Conservation (phyloP, 106 monocot genomes). For the Apostasia shenzhenica region DNA sequence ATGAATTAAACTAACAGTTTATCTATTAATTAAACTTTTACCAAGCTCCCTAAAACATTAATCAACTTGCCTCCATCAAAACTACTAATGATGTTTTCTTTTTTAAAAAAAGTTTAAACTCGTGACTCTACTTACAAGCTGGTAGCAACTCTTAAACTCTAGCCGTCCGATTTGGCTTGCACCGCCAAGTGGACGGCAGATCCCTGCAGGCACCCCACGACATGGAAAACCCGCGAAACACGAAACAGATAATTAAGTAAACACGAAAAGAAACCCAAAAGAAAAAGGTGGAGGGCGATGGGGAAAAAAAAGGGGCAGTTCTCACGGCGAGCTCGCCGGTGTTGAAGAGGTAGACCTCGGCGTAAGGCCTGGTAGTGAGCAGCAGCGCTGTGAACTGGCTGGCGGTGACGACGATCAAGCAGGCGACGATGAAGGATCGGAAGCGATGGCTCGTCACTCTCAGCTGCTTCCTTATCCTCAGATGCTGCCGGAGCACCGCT, state of each 20-base stretch:
- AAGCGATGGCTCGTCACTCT: conserved; percentile 64
- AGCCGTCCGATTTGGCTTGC: too few relatives aligned
- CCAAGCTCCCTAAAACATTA: too few relatives aligned
- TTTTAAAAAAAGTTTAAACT: too few relatives aligned
- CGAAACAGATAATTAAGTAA: background rate
- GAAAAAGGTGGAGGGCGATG: background rate
- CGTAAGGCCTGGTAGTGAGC: conserved; percentile 25
- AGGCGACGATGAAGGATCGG: conserved; percentile 36
- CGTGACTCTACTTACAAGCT: too few relatives aligned
- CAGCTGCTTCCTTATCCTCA: conserved; percentile 57
- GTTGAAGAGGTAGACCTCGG: conserved; percentile 43
- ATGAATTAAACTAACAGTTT: too few relatives aligned
- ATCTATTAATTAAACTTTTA: too few relatives aligned
- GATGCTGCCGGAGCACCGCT: conserved; percentile 46
- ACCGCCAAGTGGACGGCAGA: too few relatives aligned
- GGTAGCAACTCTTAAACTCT: too few relatives aligned
- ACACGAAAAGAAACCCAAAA: background rate
- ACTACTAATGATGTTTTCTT: too few relatives aligned
- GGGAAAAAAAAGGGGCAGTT: background rate
- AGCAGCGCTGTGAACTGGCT: conserved; percentile 50
- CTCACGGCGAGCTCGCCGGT: conserved; percentile 57
- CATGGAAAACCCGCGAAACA: background rate
- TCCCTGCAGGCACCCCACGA: too few relatives aligned
- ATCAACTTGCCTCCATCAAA: too few relatives aligned
- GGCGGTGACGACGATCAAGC: conserved; percentile 33